These are phyloP conservation scores for Leptodermis oblonga DNA, from an alignment of 257 asterid genomes.

Conservation along the genomic window DNA sequence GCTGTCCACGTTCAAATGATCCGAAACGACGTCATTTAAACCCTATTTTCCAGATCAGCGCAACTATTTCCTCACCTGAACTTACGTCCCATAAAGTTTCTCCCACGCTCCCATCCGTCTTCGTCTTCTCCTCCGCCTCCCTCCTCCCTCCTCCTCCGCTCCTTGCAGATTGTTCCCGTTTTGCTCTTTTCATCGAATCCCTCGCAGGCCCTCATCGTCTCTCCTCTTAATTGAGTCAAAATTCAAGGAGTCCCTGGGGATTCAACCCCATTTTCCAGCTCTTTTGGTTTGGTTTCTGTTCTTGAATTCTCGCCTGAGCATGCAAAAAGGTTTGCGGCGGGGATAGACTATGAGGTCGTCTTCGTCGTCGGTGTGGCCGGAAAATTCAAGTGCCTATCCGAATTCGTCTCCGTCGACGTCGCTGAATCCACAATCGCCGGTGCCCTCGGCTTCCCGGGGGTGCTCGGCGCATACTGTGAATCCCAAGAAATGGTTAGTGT, in stretches of 20 bases:
- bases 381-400: conserved; percentile 38
- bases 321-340: conserved; percentile 13
- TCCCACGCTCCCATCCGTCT: conserved; percentile 14
- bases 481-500: conserved; percentile 48
- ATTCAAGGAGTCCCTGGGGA: conserved; percentile 28
- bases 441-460: conserved; percentile 21
- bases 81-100: background rate
- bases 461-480: conserved; percentile 28
- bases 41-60: conserved; percentile 12
- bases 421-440: conserved; percentile 27
- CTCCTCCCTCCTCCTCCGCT: conserved; percentile 12
- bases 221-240: conserved; percentile 20
- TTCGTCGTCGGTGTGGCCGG: conserved; percentile 52
- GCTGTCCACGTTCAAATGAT: background rate
- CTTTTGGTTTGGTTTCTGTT: conserved; percentile 17
- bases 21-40: conserved; percentile 1
- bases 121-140: conserved; percentile 17
- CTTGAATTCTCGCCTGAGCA: conserved; percentile 14
- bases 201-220: conserved; percentile 1
- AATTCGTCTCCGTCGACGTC: conserved; percentile 32
- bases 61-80: background rate
- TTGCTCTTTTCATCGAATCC: conserved; percentile 37
- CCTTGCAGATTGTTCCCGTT: conserved; percentile 24
- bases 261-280: conserved; percentile 28
- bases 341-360: conserved; percentile 47